Evolutionary conservation across 805 yeast species (phyloP).

Genomic region (Starmerella tilneyi): DNA sequence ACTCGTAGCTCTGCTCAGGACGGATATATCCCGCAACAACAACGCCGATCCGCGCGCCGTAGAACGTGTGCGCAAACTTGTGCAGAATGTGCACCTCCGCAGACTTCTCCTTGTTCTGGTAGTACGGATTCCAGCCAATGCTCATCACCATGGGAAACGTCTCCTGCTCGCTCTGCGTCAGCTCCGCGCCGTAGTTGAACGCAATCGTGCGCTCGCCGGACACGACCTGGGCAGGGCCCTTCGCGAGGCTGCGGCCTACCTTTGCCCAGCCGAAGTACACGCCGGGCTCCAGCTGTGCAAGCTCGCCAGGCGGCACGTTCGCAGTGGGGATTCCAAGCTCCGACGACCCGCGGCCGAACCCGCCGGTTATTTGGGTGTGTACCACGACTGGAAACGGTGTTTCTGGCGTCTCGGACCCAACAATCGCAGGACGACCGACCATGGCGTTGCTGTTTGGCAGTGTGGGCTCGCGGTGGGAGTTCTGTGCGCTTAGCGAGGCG

Average conservation of each 20-base stretch:
- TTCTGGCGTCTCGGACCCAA: conserved; percentile 29
- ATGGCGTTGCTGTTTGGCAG: background rate
- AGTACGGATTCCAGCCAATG: conserved; percentile 92
- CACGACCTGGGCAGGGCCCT: conserved; percentile 29
- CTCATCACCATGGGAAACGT: conserved; percentile 86
- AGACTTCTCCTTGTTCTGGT: conserved; percentile 64
- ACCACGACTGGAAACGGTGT: conserved; percentile 33
- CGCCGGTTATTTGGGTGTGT: conserved; percentile 46
- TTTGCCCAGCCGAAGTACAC: conserved; percentile 79
- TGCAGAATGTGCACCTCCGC: conserved; percentile 80
- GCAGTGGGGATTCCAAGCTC: conserved; percentile 96
- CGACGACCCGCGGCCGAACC: conserved; percentile 92
- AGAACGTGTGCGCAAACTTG: conserved; percentile 55
- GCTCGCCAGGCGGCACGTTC: conserved; percentile 55
- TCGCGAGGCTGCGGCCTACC: conserved; percentile 26
- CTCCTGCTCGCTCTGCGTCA: conserved; percentile 35
- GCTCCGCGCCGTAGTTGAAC: conserved; percentile 50
- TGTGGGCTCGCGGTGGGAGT: background rate
- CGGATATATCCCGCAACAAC: conserved; percentile 78
- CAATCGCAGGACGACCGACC: conserved; percentile 26
- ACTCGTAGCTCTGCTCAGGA: conserved; percentile 78
- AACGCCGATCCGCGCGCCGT: conserved; percentile 67
- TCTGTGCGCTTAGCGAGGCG: too few relatives aligned
- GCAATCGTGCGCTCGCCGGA: conserved; percentile 33
- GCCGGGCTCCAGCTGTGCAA: conserved; percentile 51